Conservation (phyloP, 2,329 filamentous ascomycete species). For the Biscogniauxia sp. region DNA sequence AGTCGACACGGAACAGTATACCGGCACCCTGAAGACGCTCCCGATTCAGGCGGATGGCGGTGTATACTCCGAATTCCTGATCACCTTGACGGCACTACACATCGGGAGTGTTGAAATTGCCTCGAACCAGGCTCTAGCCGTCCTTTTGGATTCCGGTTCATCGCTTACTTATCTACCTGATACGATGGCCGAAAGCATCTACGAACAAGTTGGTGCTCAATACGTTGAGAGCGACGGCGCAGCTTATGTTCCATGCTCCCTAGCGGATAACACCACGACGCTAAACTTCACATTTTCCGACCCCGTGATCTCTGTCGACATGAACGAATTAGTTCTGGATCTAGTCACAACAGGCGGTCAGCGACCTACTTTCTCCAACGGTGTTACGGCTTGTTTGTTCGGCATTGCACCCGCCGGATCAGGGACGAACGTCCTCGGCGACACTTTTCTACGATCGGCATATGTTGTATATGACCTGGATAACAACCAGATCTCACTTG, state of each 20-base stretch:
- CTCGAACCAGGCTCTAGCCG: conserved; percentile 53
- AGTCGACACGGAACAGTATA: conserved; percentile 65
- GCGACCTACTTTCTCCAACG: conserved; percentile 52
- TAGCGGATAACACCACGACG: conserved; percentile 39
- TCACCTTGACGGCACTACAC: conserved; percentile 63
- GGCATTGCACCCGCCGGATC: conserved; percentile 60
- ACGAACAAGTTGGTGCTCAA: conserved; percentile 40
- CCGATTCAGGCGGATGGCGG: conserved; percentile 59
- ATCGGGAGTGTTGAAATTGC: conserved; percentile 43
- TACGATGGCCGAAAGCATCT: conserved; percentile 43
- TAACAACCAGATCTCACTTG: conserved; percentile 69
- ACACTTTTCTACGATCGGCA: conserved; percentile 72
- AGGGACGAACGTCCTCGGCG: conserved; percentile 63
- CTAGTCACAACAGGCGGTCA: conserved; percentile 45
- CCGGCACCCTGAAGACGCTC: conserved; percentile 61
- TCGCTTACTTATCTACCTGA: conserved; percentile 67
- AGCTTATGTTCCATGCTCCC: conserved; percentile 61
- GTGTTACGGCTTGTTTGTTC: conserved; percentile 60
- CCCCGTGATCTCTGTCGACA: conserved; percentile 51
- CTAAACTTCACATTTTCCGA: conserved; percentile 56
- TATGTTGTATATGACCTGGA: conserved; percentile 74
- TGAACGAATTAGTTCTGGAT: conserved; percentile 60
- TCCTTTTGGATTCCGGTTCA: conserved; percentile 70
- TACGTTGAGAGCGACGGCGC: conserved; percentile 52
- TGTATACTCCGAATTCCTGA: conserved; percentile 60